Conservation (phyloP, 179 eudicot species). For the Camellia oleifera region DNA sequence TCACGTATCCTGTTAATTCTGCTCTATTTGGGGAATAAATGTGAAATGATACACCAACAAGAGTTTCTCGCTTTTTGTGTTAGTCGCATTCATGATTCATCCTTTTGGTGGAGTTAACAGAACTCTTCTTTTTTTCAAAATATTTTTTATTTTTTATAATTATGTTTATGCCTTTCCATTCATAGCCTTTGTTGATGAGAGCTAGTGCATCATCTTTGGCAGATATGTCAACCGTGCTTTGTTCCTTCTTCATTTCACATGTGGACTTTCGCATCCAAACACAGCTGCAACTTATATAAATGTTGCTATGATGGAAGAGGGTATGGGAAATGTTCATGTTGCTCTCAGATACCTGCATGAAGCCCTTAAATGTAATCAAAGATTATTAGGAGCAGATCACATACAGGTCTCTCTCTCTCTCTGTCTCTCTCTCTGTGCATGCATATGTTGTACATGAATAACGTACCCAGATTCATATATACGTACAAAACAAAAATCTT, state of each 20-base stretch:
- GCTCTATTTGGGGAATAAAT: neutral
- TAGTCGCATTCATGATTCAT: no score
- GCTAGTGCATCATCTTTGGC: slow-evolving; percentile 13
- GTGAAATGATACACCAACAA: neutral
- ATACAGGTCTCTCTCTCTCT: slow-evolving; percentile 68
- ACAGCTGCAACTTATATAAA: slow-evolving; percentile 98
- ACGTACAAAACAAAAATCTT: neutral
- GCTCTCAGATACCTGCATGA: slow-evolving; percentile 98
- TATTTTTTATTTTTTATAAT: neutral
- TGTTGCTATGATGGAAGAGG: slow-evolving; percentile 99
- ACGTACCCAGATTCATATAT: slow-evolving; percentile 4
- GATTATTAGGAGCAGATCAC: slow-evolving; percentile 92
- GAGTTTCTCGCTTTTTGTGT: neutral
- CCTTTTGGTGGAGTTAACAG: no score
- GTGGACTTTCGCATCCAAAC: slow-evolving; percentile 97
- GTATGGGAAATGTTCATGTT: slow-evolving; percentile 95
- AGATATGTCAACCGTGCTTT: slow-evolving; percentile 98
- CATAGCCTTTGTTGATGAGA: slow-evolving; percentile 6
- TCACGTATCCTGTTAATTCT: neutral
- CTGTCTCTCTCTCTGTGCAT: slow-evolving; percentile 18
- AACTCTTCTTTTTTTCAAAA: no score
- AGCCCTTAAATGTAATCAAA: slow-evolving; percentile 94
- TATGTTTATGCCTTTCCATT: slow-evolving; percentile 3
- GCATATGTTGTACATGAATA: neutral
- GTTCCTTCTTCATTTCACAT: slow-evolving; percentile 86